Evolutionary conservation across 2,329 filamentous ascomycete genomes (phyloP).

Genomic region (Aureobasidium lini): DNA sequence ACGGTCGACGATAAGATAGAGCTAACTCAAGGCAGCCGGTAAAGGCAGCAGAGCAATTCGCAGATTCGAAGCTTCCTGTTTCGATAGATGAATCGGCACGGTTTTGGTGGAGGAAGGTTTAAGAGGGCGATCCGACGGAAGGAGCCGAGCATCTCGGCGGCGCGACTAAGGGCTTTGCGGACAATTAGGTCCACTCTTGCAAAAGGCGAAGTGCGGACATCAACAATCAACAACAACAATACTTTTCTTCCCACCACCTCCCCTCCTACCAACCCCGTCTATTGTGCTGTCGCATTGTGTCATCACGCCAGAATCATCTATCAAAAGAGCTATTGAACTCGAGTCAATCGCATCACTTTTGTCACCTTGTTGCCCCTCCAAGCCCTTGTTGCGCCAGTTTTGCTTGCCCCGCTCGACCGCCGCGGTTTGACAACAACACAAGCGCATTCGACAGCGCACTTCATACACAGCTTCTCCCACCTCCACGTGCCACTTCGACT

Average conservation of each 20-base stretch:
- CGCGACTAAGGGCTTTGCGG: not conserved
- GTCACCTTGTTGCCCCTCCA: constrained; percentile 2
- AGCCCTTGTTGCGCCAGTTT: constrained; percentile 2
- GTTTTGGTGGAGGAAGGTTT: not conserved
- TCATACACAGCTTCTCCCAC: not conserved
- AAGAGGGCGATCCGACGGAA: not conserved
- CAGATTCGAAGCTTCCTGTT: not conserved
- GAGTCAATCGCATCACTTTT: not conserved
- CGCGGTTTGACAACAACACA: not conserved
- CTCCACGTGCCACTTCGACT: not conserved
- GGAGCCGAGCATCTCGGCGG: not conserved
- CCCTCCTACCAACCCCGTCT: not conserved
- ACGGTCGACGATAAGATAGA: not conserved
- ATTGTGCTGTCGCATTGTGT: not conserved
- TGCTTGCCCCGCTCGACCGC: not conserved
- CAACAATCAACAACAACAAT: constrained; percentile 11
- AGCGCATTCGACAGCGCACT: constrained; percentile 6
- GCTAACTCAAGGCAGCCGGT: not conserved
- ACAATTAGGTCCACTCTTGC: not conserved
- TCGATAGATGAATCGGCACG: not conserved
- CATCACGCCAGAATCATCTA: not conserved
- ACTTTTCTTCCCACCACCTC: constrained; percentile 7
- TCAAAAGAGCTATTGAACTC: not conserved
- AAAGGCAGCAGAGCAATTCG: too few species aligned
- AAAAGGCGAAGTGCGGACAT: not conserved